These are phyloP conservation scores for Globisporangium megalacanthum DNA, from an alignment of 352 stramenopile species.

Conservation along the genomic window DNA sequence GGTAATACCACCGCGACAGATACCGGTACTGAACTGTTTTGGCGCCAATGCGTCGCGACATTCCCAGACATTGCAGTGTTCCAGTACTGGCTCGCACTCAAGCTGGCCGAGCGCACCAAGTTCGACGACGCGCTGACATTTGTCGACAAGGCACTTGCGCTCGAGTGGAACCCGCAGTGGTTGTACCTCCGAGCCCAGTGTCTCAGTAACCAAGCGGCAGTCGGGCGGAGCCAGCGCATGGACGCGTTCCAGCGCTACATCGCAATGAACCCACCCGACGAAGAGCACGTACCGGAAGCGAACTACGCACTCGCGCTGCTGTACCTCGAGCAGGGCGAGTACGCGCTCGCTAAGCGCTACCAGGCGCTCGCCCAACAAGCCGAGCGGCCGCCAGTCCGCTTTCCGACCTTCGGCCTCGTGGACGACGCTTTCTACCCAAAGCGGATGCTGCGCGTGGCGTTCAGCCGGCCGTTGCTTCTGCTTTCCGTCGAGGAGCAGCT, in stretches of 20 bases:
- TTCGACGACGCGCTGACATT: not conserved
- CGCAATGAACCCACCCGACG: slow-evolving; percentile 1
- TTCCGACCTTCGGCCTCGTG: slow-evolving; percentile 1
- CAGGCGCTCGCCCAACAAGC: slow-evolving; percentile 4
- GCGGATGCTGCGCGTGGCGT: slow-evolving; percentile 3
- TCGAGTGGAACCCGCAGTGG: slow-evolving; percentile 7
- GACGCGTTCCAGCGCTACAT: slow-evolving; percentile 8
- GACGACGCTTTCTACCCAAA: slow-evolving; percentile 1
- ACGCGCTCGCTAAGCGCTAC: slow-evolving; percentile 5
- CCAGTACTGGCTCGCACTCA: slow-evolving; percentile 4
- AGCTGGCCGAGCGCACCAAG: not conserved
- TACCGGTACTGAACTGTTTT: not conserved
- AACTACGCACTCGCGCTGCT: slow-evolving; percentile 6
- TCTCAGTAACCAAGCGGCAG: not conserved
- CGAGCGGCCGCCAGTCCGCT: slow-evolving; percentile 3
- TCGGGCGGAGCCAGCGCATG: not conserved
- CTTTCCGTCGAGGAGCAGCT: slow-evolving; percentile 2
- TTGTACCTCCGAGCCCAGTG: slow-evolving; percentile 6
- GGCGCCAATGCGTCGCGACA: slow-evolving; percentile 4
- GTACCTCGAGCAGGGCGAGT: slow-evolving; percentile 7
- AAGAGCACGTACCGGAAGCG: slow-evolving; percentile 3
- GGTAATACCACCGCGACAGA: no score
- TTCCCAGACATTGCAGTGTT: slow-evolving; percentile 3
- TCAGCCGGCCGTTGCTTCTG: slow-evolving; percentile 1
- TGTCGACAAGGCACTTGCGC: slow-evolving; percentile 2